phyloP scores from a whole-genome alignment of 306 rosid genomes.

The Sindora glabra region DNA sequence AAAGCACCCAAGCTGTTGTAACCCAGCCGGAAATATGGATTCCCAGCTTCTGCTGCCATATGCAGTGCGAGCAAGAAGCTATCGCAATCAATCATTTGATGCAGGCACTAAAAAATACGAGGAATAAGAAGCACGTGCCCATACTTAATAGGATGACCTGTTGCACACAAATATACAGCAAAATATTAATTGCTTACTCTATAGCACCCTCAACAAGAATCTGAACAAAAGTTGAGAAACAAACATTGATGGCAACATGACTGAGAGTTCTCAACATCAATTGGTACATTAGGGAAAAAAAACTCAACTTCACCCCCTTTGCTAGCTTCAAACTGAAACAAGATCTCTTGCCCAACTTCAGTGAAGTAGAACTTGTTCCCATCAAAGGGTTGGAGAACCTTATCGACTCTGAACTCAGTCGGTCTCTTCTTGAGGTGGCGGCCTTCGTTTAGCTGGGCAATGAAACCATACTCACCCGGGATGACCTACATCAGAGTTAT shows the following conservation, averaged over 20 bases:
- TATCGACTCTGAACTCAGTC: slow-evolving; percentile 84
- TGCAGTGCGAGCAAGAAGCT: slow-evolving; percentile 81
- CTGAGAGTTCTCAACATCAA: slow-evolving; percentile 75
- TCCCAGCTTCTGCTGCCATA: slow-evolving; percentile 78
- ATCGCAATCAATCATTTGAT: slow-evolving; percentile 77
- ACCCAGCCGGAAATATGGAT: slow-evolving; percentile 73
- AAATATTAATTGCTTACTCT: not conserved
- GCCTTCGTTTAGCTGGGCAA: slow-evolving; percentile 95
- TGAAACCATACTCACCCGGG: slow-evolving; percentile 75
- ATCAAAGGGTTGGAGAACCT: slow-evolving; percentile 92
- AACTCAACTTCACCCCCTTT: slow-evolving; percentile 67
- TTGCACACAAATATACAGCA: slow-evolving; percentile 10
- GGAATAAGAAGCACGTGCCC: slow-evolving; percentile 93
- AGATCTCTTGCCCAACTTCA: slow-evolving; percentile 85
- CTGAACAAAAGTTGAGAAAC: slow-evolving; percentile 5
- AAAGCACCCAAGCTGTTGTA: slow-evolving; percentile 97
- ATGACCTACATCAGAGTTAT: slow-evolving; percentile 50
- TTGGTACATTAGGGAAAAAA: slow-evolving; percentile 60
- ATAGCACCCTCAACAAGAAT: not conserved
- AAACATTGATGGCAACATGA: slow-evolving; percentile 83
- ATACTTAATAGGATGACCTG: slow-evolving; percentile 95
- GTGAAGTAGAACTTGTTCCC: slow-evolving; percentile 84
- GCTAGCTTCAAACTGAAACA: slow-evolving; percentile 71
- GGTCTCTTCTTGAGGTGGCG: slow-evolving; percentile 97
- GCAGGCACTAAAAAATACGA: slow-evolving; percentile 61